A percentile compares a stretch with the other conserved stretches of the same genome.
These are phyloP conservation scores for Candida pini DNA, from an alignment of 805 yeast genomes.

Conservation along the genomic window DNA sequence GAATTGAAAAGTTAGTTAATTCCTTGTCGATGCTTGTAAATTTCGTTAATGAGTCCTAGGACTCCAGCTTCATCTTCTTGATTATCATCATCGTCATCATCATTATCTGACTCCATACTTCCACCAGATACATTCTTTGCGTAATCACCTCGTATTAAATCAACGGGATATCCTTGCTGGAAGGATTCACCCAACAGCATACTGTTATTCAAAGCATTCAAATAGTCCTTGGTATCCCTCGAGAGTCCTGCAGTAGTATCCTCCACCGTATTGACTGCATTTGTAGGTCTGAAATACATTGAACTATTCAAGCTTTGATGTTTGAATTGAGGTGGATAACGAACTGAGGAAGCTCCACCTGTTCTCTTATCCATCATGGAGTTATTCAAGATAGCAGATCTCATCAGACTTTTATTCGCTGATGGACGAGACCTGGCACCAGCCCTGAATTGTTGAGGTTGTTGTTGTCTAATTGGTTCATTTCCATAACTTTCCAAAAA, in stretches of 20 bases:
- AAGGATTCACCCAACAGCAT: constrained; percentile 39
- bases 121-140: constrained; percentile 1
- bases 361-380: constrained; percentile 10
- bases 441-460: constrained; percentile 1
- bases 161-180: constrained; percentile 31
- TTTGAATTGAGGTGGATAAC: constrained; percentile 18
- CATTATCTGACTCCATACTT: constrained; percentile 16
- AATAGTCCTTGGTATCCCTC: constrained; percentile 16
- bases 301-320: constrained; percentile 12
- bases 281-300: constrained; percentile 9
- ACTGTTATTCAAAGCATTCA: constrained; percentile 25
- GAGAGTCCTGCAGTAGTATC: constrained; percentile 26
- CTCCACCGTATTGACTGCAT: constrained; percentile 13
- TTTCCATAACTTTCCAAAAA: constrained; percentile 80
- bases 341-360: constrained; percentile 10
- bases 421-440: constrained; percentile 1
- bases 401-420: constrained; percentile 14
- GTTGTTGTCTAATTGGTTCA: constrained; percentile 25
- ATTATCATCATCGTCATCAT: constrained; percentile 29
- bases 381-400: constrained; percentile 21
- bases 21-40: constrained; percentile 45
- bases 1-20: not conserved
- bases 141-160: constrained; percentile 12
- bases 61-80: constrained; percentile 36
- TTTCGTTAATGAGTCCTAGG: constrained; percentile 72